Percentiles rank a stretch among this genome's conserved stretches.
Evolutionary conservation across 805 yeast genomes (phyloP).

Genomic region (Lachancea lanzarotensis): DNA sequence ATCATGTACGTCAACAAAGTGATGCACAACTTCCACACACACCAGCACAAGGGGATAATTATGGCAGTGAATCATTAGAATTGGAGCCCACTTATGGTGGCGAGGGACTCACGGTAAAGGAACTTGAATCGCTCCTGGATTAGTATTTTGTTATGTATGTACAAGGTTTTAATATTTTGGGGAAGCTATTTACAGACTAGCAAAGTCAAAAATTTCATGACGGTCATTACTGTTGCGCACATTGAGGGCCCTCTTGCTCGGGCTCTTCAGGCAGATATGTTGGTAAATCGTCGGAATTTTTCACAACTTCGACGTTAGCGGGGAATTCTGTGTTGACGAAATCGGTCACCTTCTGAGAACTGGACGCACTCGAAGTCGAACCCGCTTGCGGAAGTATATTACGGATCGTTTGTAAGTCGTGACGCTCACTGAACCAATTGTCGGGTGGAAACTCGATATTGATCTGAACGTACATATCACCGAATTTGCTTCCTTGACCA

Average conservation of each 20-base stretch:
- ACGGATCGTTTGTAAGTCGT: constrained; percentile 50
- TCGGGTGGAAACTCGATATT: constrained; percentile 77
- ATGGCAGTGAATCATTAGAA: constrained; percentile 4
- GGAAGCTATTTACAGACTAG: constrained; percentile 1
- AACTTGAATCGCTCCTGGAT: constrained; percentile 20
- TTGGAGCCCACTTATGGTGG: constrained; percentile 20
- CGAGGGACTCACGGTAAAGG: constrained; percentile 22
- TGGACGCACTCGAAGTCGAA: constrained; percentile 3
- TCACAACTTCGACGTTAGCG: constrained; percentile 21
- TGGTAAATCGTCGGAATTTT: constrained; percentile 20
- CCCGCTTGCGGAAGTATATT: constrained; percentile 45
- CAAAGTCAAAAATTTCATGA: background rate
- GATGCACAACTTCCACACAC: background rate
- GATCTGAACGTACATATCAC: constrained; percentile 66
- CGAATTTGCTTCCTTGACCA: constrained; percentile 36
- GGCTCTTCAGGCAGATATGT: constrained; percentile 17
- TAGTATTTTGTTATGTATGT: constrained; percentile 3
- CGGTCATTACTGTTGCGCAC: constrained; percentile 35
- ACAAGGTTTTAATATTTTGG: constrained; percentile 3
- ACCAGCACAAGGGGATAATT: background rate
- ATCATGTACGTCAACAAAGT: background rate
- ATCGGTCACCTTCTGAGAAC: constrained; percentile 11
- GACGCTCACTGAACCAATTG: constrained; percentile 73
- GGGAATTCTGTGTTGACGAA: constrained; percentile 29
- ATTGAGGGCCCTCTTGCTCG: constrained; percentile 29